A percentile compares a stretch with the other conserved stretches of the same genome.
These are phyloP conservation scores for Diutina sp. DNA, from an alignment of 1,139 yeast species.

Conservation along the genomic window DNA sequence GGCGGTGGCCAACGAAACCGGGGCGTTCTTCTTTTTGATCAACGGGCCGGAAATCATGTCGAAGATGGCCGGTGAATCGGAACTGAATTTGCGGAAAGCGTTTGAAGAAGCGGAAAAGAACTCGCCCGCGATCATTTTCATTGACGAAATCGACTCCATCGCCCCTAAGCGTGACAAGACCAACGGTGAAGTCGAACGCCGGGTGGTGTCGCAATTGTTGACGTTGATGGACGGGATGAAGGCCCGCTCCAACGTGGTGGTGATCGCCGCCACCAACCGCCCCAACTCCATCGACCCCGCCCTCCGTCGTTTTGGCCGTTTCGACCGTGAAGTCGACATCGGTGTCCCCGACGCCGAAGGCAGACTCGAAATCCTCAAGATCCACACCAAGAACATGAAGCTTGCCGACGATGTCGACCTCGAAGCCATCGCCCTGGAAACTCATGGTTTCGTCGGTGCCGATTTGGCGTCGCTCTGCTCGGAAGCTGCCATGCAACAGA, in stretches of 20 bases:
- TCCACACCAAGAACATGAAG: slow-evolving; percentile 90
- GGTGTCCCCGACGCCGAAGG: slow-evolving; percentile 99
- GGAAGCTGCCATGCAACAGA: slow-evolving; percentile 92
- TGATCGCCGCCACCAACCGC: slow-evolving; percentile 81
- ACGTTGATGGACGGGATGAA: slow-evolving; percentile 99
- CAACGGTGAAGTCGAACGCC: slow-evolving; percentile 93
- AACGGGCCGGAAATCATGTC: slow-evolving; percentile 99
- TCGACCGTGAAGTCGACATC: slow-evolving; percentile 97
- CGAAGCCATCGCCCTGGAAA: slow-evolving; percentile 65
- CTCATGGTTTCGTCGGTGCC: slow-evolving; percentile 99
- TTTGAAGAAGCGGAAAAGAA: slow-evolving; percentile 99
- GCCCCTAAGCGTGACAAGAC: slow-evolving; percentile 99
- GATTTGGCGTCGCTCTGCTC: slow-evolving; percentile 76
- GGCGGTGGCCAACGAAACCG: slow-evolving; percentile 98
- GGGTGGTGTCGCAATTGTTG: slow-evolving; percentile 94
- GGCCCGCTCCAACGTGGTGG: slow-evolving; percentile 93
- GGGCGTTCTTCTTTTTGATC: slow-evolving; percentile 94
- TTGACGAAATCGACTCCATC: slow-evolving; percentile 96
- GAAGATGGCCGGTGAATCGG: slow-evolving; percentile 99
- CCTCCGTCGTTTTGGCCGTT: slow-evolving; percentile 95
- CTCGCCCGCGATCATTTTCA: slow-evolving; percentile 93
- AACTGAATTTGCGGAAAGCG: slow-evolving; percentile 92
- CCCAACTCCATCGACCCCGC: slow-evolving; percentile 99
- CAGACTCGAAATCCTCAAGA: slow-evolving; percentile 86
- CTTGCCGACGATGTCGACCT: slow-evolving; percentile 89